Conservation (phyloP, 2,329 filamentous ascomycete species). For the Spiromastix sp. region DNA sequence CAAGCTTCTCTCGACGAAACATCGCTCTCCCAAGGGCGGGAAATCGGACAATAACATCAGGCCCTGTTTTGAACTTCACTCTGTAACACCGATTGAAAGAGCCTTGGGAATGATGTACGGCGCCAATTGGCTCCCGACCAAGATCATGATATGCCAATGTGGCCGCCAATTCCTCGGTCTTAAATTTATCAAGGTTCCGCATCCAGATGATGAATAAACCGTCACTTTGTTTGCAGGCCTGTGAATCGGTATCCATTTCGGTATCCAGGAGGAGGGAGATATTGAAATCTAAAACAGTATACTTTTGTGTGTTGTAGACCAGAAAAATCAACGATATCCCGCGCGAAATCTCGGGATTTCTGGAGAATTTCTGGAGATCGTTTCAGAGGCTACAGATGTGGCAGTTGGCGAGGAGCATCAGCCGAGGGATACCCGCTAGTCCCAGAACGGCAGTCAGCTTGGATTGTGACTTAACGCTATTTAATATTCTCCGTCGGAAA, state of each 20-base stretch:
- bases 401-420: too few relatives aligned
- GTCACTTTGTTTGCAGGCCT: slow-evolving; percentile 5
- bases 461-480: background rate
- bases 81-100: slow-evolving; percentile 13
- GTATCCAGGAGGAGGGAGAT: background rate
- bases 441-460: background rate
- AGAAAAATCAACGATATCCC: too few relatives aligned
- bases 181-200: slow-evolving; percentile 4
- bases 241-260: slow-evolving; percentile 3
- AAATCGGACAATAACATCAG: slow-evolving; percentile 11
- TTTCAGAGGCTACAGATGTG: too few relatives aligned
- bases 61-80: slow-evolving; percentile 11
- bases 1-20: slow-evolving; percentile 10
- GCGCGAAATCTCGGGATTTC: too few relatives aligned
- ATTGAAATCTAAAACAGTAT: too few relatives aligned
- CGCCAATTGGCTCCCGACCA: slow-evolving; percentile 2
- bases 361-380: too few relatives aligned
- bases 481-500: background rate
- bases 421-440: background rate
- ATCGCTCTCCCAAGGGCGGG: slow-evolving; percentile 9
- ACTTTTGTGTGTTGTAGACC: too few relatives aligned
- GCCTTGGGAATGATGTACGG: slow-evolving; percentile 7
- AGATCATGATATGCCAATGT: slow-evolving; percentile 4
- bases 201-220: slow-evolving; percentile 4
- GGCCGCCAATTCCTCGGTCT: slow-evolving; percentile 6